Conservation (phyloP, 495 filamentous ascomycete species). For the Extremus antarcticus region DNA sequence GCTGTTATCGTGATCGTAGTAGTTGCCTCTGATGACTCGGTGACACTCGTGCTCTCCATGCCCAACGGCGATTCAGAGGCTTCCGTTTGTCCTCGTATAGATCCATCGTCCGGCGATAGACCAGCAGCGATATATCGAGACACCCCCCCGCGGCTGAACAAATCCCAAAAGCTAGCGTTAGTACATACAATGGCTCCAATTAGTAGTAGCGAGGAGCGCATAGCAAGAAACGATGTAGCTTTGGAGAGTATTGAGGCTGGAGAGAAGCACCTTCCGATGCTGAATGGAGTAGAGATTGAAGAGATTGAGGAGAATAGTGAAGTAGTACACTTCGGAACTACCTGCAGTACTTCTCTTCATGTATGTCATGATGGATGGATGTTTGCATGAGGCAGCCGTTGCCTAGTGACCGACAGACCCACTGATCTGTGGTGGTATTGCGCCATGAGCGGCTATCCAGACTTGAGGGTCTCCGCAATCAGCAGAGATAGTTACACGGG, state of each 20-base stretch:
- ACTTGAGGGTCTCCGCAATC: no score
- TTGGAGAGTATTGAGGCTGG: no score
- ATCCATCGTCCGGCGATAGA: neutral
- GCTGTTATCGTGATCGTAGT: neutral
- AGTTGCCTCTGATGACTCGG: no score
- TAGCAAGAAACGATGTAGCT: no score
- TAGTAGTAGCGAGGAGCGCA: neutral
- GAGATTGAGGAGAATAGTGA: neutral
- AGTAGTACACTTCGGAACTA: neutral
- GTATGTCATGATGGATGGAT: no score
- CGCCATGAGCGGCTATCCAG: no score
- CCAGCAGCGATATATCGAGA: neutral
- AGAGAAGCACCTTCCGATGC: no score
- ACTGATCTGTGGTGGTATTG: neutral
- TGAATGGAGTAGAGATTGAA: neutral
- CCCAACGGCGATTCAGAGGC: no score
- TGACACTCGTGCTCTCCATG: no score
- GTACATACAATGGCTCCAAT: neutral
- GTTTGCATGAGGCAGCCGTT: no score
- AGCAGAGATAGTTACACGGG: neutral
- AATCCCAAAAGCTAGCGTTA: neutral
- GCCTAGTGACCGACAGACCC: neutral
- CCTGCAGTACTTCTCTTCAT: neutral
- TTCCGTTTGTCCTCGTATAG: neutral
- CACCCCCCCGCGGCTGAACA: neutral